Conservation (phyloP, 345 rosid genomes). For the Lagerstroemia speciosa region DNA sequence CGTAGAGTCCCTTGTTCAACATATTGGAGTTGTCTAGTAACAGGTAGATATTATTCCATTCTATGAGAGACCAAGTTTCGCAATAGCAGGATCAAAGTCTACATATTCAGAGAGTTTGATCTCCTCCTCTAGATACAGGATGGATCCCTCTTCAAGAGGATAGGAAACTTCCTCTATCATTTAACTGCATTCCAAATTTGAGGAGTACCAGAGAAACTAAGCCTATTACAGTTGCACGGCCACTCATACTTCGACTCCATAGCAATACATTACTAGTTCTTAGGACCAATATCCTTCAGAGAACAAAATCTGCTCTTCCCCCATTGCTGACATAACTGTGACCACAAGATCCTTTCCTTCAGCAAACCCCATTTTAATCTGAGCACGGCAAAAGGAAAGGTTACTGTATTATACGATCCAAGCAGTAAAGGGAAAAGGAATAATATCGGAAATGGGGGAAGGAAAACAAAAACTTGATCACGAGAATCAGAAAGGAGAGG, state of each 20-base stretch:
- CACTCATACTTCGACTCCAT: too few species aligned
- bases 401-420: not conserved
- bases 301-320: too few species aligned
- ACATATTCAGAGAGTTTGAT: not conserved
- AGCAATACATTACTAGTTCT: too few species aligned
- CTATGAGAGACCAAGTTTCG: too few species aligned
- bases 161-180: not conserved
- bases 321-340: too few species aligned
- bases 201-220: slow-evolving; percentile 7
- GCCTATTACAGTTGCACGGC: slow-evolving; percentile 59
- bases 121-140: not conserved
- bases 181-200: not conserved
- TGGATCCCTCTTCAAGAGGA: too few species aligned
- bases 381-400: not conserved
- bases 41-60: too few species aligned
- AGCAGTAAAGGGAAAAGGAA: not conserved
- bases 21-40: too few species aligned
- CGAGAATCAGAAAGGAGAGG: not conserved
- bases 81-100: not conserved
- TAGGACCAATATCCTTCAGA: too few species aligned
- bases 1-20: too few species aligned
- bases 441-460: not conserved
- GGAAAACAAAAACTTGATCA: not conserved
- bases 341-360: too few species aligned
- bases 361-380: too few species aligned